Base-by-base conservation (phyloP, 1,284 basidiomycete species). In the Clitocybe nebularis region DNA sequence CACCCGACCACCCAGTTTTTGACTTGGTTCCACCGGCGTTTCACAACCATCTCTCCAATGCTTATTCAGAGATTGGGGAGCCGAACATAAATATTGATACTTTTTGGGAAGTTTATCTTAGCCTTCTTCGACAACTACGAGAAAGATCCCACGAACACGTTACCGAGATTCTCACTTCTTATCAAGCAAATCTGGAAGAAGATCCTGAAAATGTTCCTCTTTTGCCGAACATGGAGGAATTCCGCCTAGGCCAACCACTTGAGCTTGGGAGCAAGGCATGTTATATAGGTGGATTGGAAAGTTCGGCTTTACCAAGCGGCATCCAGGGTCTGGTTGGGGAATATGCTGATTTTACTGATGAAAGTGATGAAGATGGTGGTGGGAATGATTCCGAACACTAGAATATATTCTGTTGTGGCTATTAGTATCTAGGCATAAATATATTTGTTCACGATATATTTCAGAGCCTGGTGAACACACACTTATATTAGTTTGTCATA, bases 1-100 rank as follows among this genome's bases (percentile, higher is more conserved):
- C n/a, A 32, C n/a, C 30, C 11, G n/a, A 32, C 30, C n/a, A 32
- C n/a, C 30, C 30, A 0, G 56, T 64, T 7, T 61, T 63, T 37
- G 21, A 59, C 22, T 50, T 14, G n/a, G 6, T 32, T 3, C 13
- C 13, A 16, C 28, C 28, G 3, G 10, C 28, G 19, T 14, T 32
- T 32, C 30, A 32, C 19, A 17, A 32, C 5, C 30, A 14, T 32
- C 14, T 32, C 10, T 32, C 30, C 30, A 32, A 14, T 3, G 30
- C 30, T 17, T 32, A 32, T 16, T 32, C 30, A 7, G 30, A 14
- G 30, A 32, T 32, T 32, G 30, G 30, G 7, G 5, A 32, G 19
- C 28, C 10, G 4, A 29, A 5, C 5, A 14, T 62, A 1, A 51
- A 36, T 2, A 41, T 23, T 0, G 10, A 32, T 32, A 14, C 13